These are phyloP conservation scores for Artemisia annua DNA, from an alignment of 129 eudicot genomes.

Conservation along the genomic window DNA sequence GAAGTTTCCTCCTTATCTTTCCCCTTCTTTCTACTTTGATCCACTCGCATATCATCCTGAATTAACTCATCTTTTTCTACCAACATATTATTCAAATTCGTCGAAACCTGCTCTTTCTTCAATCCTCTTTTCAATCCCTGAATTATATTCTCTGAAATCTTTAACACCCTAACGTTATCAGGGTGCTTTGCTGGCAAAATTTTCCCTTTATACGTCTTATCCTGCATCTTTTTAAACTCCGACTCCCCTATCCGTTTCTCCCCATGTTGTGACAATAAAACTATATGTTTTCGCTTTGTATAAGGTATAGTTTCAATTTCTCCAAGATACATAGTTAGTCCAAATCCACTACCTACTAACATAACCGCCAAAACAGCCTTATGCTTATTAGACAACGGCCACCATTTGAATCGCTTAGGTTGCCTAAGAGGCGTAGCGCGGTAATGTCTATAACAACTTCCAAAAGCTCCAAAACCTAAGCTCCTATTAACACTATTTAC, in stretches of 20 bases:
- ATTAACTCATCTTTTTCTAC: slow-evolving; percentile 46
- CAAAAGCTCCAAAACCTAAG: no score
- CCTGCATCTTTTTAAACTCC: slow-evolving; percentile 35
- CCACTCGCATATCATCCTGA: slow-evolving; percentile 60
- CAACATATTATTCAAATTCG: slow-evolving; percentile 41
- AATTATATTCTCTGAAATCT: slow-evolving; percentile 47
- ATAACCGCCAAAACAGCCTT: slow-evolving; percentile 26
- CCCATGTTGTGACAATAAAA: neutral
- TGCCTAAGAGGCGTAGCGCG: no score
- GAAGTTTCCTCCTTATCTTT: slow-evolving; percentile 46
- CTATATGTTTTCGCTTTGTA: neutral
- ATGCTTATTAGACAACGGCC: no score
- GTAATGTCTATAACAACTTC: no score
- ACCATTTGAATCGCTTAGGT: no score
- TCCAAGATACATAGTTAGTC: neutral
- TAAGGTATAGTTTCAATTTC: slow-evolving; percentile 4
- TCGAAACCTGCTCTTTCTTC: slow-evolving; percentile 60
- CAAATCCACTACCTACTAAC: slow-evolving; percentile 50
- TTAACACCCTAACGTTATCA: slow-evolving; percentile 46
- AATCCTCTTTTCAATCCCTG: slow-evolving; percentile 57
- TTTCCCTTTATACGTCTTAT: slow-evolving; percentile 38
- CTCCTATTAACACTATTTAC: no score
- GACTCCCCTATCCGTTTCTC: neutral
- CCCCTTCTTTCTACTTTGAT: slow-evolving; percentile 45
- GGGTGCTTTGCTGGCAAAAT: slow-evolving; percentile 39